Conservation (phyloP, 176 grass and related monocot genomes). For the Themeda triandra region DNA sequence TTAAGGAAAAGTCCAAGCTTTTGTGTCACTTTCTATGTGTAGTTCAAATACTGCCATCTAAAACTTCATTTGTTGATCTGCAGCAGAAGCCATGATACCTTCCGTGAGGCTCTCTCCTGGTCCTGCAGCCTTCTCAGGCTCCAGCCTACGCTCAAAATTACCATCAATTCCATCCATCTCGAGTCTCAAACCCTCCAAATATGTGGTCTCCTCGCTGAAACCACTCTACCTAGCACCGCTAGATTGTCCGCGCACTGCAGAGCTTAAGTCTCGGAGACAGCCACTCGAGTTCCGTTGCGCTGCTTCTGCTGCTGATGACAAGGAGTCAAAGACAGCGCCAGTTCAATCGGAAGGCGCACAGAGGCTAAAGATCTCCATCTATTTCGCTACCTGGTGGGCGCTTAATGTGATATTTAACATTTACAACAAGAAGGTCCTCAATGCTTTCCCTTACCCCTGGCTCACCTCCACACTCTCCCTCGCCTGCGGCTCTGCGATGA, state of each 20-base stretch:
- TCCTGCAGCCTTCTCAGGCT: constrained; percentile 19
- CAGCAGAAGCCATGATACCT: constrained; percentile 57
- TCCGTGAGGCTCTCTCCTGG: constrained; percentile 31
- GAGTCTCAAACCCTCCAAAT: constrained; percentile 27
- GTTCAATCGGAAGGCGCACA: constrained; percentile 33
- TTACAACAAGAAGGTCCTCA: constrained; percentile 96
- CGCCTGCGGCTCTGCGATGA: constrained; percentile 67
- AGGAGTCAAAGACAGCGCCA: constrained; percentile 42
- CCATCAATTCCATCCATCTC: constrained; percentile 27
- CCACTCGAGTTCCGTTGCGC: constrained; percentile 38
- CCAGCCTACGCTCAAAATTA: constrained; percentile 39
- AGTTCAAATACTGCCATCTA: constrained; percentile 2
- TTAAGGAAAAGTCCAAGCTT: not conserved
- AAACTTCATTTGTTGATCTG: constrained; percentile 29
- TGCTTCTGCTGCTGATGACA: constrained; percentile 56
- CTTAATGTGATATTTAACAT: constrained; percentile 99
- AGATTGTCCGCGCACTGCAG: constrained; percentile 20
- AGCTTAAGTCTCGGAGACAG: constrained; percentile 33
- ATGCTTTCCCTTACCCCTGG: constrained; percentile 94
- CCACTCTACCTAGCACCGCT: constrained; percentile 58
- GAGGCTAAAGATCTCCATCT: constrained; percentile 80
- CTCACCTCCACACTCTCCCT: constrained; percentile 86
- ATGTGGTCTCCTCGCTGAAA: constrained; percentile 48
- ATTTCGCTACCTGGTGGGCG: constrained; percentile 95
- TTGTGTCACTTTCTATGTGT: constrained; percentile 14